Evolutionary conservation across 2,329 filamentous ascomycete genomes (phyloP), one percentile per base, ranked within the genome.

Genomic region (Aspergillus unguis): DNA sequence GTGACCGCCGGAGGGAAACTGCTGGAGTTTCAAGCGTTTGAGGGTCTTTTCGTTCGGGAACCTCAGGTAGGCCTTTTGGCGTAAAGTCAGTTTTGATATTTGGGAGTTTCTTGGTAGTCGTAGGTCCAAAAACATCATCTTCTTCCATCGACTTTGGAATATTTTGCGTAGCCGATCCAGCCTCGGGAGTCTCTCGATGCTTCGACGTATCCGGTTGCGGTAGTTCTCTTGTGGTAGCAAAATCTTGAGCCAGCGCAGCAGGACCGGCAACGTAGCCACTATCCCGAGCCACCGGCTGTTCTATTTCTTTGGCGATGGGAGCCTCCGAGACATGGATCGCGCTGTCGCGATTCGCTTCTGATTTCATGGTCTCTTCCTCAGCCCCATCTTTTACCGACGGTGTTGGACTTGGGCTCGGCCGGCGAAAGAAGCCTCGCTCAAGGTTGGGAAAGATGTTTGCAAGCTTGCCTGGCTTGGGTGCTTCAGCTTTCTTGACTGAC

Each of bases 261-360:
- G 49, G 37, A 28, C 59, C 65, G 45, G 69, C 65, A 46, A 74
- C 67, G 52, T 77, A 76, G 6, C 72, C 72, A 61, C 73, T 78
- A 54, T 79, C 74, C 56, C 74, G 67, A 44, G 61, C 48, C 50
- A 65, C 62, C 36, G 58, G 57, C 40, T 66, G 37, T 23, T 40
- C 31, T 41, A 36, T 11, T 26, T 37, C 32, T 43, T 26, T 58
- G 29, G 71, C 54, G 33, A 71, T 61, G 37, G 74, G 71, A 46
- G 77, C 74, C 60, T 78, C 76, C 55, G 68, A 69, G 53, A 75
- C 66, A 56, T 75, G 70, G 55, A 76, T 68, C 57, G 69, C 76
- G 57, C 72, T 75, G 53, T 78, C 76, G 55, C 76, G 72, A 64
- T 73, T 68, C 47, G 63, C 58, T 51, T 55, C 58, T 50, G 54